Conservation (phyloP, 2,329 filamentous ascomycete species). For the Ophiobolus disseminans region DNA sequence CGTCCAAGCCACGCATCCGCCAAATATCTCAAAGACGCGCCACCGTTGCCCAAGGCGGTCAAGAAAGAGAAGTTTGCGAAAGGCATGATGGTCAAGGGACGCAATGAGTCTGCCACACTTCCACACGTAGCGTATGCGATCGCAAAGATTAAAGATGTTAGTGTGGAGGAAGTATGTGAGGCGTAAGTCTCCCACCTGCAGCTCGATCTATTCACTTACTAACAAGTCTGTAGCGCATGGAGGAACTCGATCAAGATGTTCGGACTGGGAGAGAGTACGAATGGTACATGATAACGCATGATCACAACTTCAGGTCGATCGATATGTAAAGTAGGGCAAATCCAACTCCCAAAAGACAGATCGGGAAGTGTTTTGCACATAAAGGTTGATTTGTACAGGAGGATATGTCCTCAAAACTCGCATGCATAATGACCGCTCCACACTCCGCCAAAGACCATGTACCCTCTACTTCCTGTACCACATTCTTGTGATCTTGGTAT, state of each 20-base stretch:
- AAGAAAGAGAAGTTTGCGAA: conserved; percentile 97
- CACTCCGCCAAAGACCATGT: conserved; percentile 15
- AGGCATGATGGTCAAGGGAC: conserved; percentile 88
- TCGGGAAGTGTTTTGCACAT: neutral
- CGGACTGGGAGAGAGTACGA: conserved; percentile 41
- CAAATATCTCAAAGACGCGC: conserved; percentile 73
- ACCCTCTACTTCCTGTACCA: conserved; percentile 62
- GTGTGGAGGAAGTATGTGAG: conserved; percentile 83
- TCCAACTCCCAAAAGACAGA: no score
- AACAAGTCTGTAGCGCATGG: conserved; percentile 40
- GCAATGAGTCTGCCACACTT: conserved; percentile 92
- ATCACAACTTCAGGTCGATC: no score
- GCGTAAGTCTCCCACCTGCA: conserved; percentile 58
- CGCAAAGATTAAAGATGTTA: conserved; percentile 81
- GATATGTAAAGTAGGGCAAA: no score
- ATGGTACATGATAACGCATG: no score
- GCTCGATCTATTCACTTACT: neutral
- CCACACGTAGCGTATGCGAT: conserved; percentile 87
- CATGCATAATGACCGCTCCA: conserved; percentile 26
- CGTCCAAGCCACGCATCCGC: conserved; percentile 85
- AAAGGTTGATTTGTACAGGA: conserved; percentile 30
- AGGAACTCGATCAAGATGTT: conserved; percentile 51
- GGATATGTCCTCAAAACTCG: conserved; percentile 24
- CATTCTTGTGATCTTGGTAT: conserved; percentile 63
- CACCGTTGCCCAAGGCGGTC: conserved; percentile 77